These are phyloP conservation scores for Lyophyllum shimeji DNA, from an alignment of 768 basidiomycete genomes.

Conservation along the genomic window DNA sequence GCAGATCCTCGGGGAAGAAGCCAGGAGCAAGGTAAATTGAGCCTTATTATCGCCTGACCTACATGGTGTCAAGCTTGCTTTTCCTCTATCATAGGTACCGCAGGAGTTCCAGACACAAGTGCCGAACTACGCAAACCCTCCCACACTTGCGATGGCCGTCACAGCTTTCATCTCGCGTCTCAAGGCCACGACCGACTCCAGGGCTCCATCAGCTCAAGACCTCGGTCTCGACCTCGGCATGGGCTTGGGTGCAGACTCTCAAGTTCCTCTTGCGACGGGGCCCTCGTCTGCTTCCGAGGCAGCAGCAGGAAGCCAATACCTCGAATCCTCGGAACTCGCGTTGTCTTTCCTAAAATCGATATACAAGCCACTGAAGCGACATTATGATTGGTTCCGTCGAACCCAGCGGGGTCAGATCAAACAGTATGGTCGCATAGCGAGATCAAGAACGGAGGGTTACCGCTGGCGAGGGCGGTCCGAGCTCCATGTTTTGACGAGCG, in stretches of 20 bases:
- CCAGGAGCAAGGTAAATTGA: slow-evolving; percentile 77
- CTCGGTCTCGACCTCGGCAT: slow-evolving; percentile 66
- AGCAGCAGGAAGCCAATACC: slow-evolving; percentile 39
- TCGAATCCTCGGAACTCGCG: slow-evolving; percentile 62
- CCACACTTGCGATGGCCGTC: slow-evolving; percentile 91
- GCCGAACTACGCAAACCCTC: slow-evolving; percentile 92
- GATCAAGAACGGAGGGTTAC: slow-evolving; percentile 90
- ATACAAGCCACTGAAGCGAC: slow-evolving; percentile 81
- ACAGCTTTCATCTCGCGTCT: slow-evolving; percentile 86
- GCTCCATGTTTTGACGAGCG: slow-evolving; percentile 87
- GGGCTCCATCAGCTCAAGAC: slow-evolving; percentile 54
- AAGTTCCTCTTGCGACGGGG: slow-evolving; percentile 44
- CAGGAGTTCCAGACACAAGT: slow-evolving; percentile 90
- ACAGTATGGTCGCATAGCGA: slow-evolving; percentile 79
- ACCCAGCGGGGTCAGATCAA: slow-evolving; percentile 94
- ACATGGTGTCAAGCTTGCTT: not conserved
- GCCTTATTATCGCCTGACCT: not conserved
- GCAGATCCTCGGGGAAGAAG: slow-evolving; percentile 96
- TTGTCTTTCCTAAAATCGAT: slow-evolving; percentile 73
- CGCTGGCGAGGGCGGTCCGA: slow-evolving; percentile 91
- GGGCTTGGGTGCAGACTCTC: slow-evolving; percentile 44
- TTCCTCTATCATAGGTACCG: slow-evolving; percentile 60
- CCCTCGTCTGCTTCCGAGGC: slow-evolving; percentile 8
- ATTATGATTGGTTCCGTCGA: slow-evolving; percentile 95
- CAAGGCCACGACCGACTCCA: slow-evolving; percentile 29